Conservation (phyloP, 257 asterid species). For the Catharanthus roseus region DNA sequence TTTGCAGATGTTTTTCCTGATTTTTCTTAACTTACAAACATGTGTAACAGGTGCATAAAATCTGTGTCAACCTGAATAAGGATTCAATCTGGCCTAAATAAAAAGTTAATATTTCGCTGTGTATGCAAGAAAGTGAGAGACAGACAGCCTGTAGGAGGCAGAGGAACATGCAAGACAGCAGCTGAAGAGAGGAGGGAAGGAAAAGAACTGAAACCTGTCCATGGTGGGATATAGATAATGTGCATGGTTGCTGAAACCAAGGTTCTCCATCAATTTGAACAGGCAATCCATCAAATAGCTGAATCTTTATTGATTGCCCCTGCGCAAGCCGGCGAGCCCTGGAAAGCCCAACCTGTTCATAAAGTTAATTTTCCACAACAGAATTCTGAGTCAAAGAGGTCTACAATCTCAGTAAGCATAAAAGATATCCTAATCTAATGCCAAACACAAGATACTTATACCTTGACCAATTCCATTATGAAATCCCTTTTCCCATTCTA, state of each 20-base stretch:
- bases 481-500: neutral
- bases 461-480: neutral
- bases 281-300: constrained; percentile 77
- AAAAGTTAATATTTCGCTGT: no score
- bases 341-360: constrained; percentile 88
- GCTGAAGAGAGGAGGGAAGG: constrained; percentile 3
- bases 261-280: constrained; percentile 99
- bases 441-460: neutral
- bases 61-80: neutral
- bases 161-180: neutral
- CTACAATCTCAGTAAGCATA: neutral
- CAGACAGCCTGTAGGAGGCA: neutral
- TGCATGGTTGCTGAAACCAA: constrained; percentile 90
- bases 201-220: constrained; percentile 65
- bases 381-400: neutral
- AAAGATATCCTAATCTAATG: neutral
- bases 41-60: neutral
- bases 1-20: neutral
- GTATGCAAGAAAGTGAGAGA: no score
- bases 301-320: constrained; percentile 89
- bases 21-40: neutral
- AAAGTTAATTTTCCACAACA: neutral
- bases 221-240: constrained; percentile 74
- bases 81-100: neutral
- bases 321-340: constrained; percentile 94